phyloP scores from a whole-genome alignment of 345 rosid species.

The Brassica incana region DNA sequence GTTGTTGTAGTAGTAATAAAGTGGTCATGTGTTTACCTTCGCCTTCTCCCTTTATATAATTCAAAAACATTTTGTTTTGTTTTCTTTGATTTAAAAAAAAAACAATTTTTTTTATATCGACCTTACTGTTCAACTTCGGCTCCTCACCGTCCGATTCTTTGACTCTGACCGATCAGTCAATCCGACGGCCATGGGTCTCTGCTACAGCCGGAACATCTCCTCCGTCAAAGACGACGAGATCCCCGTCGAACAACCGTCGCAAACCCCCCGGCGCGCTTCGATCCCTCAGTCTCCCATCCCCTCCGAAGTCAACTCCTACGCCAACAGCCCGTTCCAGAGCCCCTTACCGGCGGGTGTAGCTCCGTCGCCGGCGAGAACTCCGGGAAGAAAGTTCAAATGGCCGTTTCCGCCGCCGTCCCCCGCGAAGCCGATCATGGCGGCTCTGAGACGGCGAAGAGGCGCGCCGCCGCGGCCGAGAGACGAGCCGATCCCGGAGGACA shows the following conservation, averaged over 20 bases:
- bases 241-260: slow-evolving; percentile 20
- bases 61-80: too few species aligned
- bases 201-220: slow-evolving; percentile 63
- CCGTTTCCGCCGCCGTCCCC: slow-evolving; percentile 99
- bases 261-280: slow-evolving; percentile 12
- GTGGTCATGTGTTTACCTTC: neutral
- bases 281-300: slow-evolving; percentile 35
- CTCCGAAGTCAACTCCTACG: slow-evolving; percentile 48
- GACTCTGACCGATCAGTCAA: slow-evolving; percentile 38
- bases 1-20: slow-evolving; percentile 1
- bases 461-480: slow-evolving; percentile 51
- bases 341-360: slow-evolving; percentile 82
- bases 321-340: slow-evolving; percentile 69
- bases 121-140: slow-evolving; percentile 22
- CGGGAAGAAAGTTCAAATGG: slow-evolving; percentile 83
- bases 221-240: slow-evolving; percentile 42
- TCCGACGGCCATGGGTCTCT: slow-evolving; percentile 65
- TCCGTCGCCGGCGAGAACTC: slow-evolving; percentile 87
- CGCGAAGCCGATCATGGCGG: slow-evolving; percentile 88
- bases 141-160: slow-evolving; percentile 40
- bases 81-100: neutral
- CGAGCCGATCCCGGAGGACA: slow-evolving; percentile 70
- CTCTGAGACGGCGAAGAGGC: slow-evolving; percentile 56
- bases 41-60: neutral
- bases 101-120: neutral